Evolutionary conservation across 345 rosid species (phyloP).

Genomic region (Populus euphratica): DNA sequence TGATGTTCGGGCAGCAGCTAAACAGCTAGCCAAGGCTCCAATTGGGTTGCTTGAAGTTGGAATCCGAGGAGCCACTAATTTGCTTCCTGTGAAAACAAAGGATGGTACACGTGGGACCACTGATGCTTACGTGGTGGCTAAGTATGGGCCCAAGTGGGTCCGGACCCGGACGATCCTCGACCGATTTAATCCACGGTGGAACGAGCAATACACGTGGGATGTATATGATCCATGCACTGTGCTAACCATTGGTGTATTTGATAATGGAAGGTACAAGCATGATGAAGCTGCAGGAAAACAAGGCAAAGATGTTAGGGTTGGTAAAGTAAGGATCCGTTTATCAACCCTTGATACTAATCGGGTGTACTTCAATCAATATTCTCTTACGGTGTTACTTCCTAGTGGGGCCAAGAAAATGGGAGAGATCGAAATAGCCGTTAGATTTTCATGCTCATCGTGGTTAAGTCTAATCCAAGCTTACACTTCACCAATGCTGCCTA

Average conservation of each 20-base stretch:
- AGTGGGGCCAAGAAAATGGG: conserved; percentile 87
- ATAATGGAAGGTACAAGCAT: conserved; percentile 63
- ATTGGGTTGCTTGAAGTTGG: conserved; percentile 83
- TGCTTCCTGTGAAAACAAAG: conserved; percentile 77
- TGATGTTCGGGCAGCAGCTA: conserved; percentile 78
- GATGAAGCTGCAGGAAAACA: conserved; percentile 53
- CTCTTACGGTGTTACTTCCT: conserved; percentile 56
- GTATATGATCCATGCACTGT: conserved; percentile 85
- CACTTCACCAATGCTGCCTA: conserved; percentile 68
- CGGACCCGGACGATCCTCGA: conserved; percentile 79
- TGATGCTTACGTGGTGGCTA: conserved; percentile 86
- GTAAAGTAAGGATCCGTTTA: conserved; percentile 66
- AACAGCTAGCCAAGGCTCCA: conserved; percentile 72
- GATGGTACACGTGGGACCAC: conserved; percentile 88
- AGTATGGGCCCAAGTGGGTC: conserved; percentile 90
- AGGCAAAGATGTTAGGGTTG: conserved; percentile 54
- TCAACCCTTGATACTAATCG: conserved; percentile 79
- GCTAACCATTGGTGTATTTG: conserved; percentile 73
- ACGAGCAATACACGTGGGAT: conserved; percentile 92
- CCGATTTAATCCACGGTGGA: conserved; percentile 90
- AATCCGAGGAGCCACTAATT: conserved; percentile 70
- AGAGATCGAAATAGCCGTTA: conserved; percentile 70
- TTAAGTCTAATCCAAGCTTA: conserved; percentile 66
- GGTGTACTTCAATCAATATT: conserved; percentile 53
- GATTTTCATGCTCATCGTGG: conserved; percentile 85